Conservation (phyloP, 805 yeast species). For the Zygoascus bituminiphila region DNA sequence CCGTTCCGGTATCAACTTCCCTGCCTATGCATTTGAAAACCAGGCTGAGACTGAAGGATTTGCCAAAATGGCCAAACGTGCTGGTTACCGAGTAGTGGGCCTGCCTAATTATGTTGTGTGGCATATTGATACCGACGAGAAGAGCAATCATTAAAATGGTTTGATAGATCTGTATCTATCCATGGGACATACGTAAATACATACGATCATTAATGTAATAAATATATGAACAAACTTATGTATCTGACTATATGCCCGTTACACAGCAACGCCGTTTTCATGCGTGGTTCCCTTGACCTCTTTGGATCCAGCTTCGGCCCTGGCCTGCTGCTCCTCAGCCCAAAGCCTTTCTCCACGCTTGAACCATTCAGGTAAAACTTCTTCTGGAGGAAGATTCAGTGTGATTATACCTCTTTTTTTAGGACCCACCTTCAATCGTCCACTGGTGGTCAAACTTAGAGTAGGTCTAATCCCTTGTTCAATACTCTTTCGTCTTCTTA, state of each 20-base stretch:
- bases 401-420: conserved; percentile 11
- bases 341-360: conserved; percentile 58
- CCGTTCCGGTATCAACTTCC: conserved; percentile 92
- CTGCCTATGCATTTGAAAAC: conserved; percentile 84
- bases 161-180: neutral
- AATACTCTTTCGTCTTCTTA: conserved; percentile 27
- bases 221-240: neutral
- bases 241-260: neutral
- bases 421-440: neutral
- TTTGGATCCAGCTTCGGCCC: neutral
- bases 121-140: conserved; percentile 48
- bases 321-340: conserved; percentile 22
- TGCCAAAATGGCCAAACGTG: conserved; percentile 63
- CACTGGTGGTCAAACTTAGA: neutral
- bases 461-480: conserved; percentile 18
- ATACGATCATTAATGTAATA: neutral
- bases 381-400: conserved; percentile 49
- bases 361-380: conserved; percentile 71
- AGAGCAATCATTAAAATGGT: neutral
- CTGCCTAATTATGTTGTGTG: conserved; percentile 83
- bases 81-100: conserved; percentile 82
- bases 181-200: neutral
- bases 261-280: no score
- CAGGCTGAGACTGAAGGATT: conserved; percentile 89
- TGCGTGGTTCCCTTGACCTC: neutral